Evolutionary conservation across 139 green algal genomes (phyloP).

Genomic region (Zygnema cylindricum): DNA sequence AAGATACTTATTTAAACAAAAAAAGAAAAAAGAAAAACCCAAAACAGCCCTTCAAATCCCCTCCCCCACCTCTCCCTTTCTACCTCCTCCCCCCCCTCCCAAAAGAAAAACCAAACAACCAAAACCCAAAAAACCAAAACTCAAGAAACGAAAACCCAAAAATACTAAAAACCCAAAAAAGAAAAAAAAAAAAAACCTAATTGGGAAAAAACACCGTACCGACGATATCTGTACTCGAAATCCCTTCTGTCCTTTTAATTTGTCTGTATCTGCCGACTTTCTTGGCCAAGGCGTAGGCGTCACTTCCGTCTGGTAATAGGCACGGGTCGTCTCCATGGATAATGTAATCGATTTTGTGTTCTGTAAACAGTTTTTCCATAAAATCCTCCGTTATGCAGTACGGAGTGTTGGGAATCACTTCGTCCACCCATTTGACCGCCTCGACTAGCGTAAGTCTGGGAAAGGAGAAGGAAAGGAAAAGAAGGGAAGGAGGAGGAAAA

Average conservation of each 20-base stretch:
- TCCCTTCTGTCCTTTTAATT: conserved; percentile 97
- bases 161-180: too few species aligned
- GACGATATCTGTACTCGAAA: conserved; percentile 98
- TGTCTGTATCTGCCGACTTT: conserved; percentile 84
- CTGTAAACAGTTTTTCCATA: conserved; percentile 88
- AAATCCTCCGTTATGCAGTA: conserved; percentile 95
- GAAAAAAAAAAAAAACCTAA: too few species aligned
- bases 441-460: conserved; percentile 80
- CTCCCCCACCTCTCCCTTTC: too few species aligned
- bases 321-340: conserved; percentile 99
- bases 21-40: too few species aligned
- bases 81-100: too few species aligned
- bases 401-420: conserved; percentile 92
- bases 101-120: too few species aligned
- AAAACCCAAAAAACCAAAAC: too few species aligned
- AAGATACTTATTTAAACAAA: too few species aligned
- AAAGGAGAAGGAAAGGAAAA: conserved; percentile 9
- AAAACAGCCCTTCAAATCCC: too few species aligned
- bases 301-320: conserved; percentile 94
- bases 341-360: conserved; percentile 96
- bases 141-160: too few species aligned
- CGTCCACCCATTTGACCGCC: conserved; percentile 97
- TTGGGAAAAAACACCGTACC: conserved; percentile 53
- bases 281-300: conserved; percentile 96
- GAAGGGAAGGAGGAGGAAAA: conserved; percentile 19